Evolutionary conservation across 2,329 filamentous ascomycete species (phyloP).

Genomic region (Davidsoniella virescens): DNA sequence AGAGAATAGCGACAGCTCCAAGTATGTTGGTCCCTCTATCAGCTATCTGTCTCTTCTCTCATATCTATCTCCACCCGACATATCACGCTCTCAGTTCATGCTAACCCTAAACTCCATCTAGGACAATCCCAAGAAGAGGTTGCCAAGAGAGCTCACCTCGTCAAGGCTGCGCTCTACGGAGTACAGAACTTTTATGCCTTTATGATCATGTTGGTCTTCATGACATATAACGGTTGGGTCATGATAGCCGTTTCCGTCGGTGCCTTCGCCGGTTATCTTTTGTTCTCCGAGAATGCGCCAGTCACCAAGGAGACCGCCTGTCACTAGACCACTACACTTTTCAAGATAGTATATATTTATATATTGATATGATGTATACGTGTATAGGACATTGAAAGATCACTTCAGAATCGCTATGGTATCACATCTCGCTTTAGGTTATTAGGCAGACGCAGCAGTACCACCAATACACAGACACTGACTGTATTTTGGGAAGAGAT

Average conservation of each 20-base stretch:
- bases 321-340: slow-evolving; percentile 40
- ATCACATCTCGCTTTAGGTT: no score
- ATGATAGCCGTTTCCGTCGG: slow-evolving; percentile 85
- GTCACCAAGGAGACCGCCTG: slow-evolving; percentile 79
- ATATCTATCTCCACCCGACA: neutral
- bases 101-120: slow-evolving; percentile 30
- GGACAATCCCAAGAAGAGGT: slow-evolving; percentile 50
- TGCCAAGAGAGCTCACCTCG: slow-evolving; percentile 53
- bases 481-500: no score
- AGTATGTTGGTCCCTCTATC: slow-evolving; percentile 31
- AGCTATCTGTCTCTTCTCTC: neutral
- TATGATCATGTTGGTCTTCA: slow-evolving; percentile 98
- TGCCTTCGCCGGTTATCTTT: slow-evolving; percentile 72
- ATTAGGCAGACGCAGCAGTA: no score
- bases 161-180: slow-evolving; percentile 74
- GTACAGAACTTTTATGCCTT: slow-evolving; percentile 97
- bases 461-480: no score
- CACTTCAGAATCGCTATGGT: no score
- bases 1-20: slow-evolving; percentile 30
- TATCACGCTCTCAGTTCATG: neutral
- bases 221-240: slow-evolving; percentile 99
- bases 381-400: no score
- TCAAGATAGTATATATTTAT: no score
- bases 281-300: slow-evolving; percentile 56
- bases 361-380: no score